Evolutionary conservation across 495 filamentous ascomycete species (phyloP).

Genomic region (Lophiotrema nucula): DNA sequence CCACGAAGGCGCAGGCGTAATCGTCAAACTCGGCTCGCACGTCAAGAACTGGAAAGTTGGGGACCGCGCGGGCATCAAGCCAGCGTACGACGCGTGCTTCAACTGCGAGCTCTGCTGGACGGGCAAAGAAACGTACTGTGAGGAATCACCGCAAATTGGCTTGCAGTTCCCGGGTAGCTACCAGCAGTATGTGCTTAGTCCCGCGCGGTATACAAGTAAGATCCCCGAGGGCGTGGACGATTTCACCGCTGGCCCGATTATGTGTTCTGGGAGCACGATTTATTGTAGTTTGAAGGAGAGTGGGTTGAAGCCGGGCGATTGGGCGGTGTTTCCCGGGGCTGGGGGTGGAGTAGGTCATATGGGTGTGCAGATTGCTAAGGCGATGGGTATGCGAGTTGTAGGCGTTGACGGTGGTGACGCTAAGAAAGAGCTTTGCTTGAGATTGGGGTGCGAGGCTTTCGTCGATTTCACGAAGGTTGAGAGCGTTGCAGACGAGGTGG

Average conservation of each 20-base stretch:
- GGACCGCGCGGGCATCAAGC: conserved; percentile 60
- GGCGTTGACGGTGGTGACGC: conserved; percentile 49
- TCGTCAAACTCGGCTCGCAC: conserved; percentile 52
- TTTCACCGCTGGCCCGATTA: conserved; percentile 45
- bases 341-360: conserved; percentile 44
- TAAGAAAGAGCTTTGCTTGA: conserved; percentile 44
- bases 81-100: conserved; percentile 52
- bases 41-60: conserved; percentile 57
- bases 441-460: conserved; percentile 54
- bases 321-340: conserved; percentile 46
- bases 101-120: conserved; percentile 50
- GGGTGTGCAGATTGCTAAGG: conserved; percentile 44
- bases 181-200: conserved; percentile 42
- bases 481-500: conserved; percentile 44
- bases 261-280: conserved; percentile 45
- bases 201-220: conserved; percentile 43
- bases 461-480: conserved; percentile 48
- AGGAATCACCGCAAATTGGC: conserved; percentile 5
- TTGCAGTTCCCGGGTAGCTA: conserved; percentile 36
- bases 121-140: conserved; percentile 48
- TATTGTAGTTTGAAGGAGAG: conserved; percentile 42
- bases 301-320: conserved; percentile 42
- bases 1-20: conserved; percentile 56
- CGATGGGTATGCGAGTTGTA: conserved; percentile 56
- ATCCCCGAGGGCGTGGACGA: conserved; percentile 47